These are phyloP conservation scores for Allantophomopsis lycopodina DNA, from an alignment of 2,329 filamentous ascomycete genomes.

Conservation along the genomic window DNA sequence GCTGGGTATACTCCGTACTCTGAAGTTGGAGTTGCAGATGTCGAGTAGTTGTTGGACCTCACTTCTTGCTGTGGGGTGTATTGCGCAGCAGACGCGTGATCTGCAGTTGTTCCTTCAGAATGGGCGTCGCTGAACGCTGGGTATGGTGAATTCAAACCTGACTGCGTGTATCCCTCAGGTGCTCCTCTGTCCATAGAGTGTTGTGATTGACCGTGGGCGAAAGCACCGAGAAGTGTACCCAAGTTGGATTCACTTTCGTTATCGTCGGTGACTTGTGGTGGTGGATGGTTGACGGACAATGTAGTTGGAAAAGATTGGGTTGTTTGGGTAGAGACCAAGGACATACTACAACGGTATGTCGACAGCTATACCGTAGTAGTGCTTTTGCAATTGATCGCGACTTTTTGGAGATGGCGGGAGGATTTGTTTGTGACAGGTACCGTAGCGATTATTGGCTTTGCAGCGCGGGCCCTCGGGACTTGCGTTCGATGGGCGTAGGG, in stretches of 20 bases:
- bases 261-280: conserved; percentile 1
- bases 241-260: conserved; percentile 14
- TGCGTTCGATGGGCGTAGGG: background rate
- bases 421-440: background rate
- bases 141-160: conserved; percentile 72
- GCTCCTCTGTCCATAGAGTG: conserved; percentile 45
- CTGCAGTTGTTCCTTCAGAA: conserved; percentile 78
- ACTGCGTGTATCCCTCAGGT: conserved; percentile 63
- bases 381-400: background rate
- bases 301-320: conserved; percentile 4
- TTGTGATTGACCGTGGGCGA: conserved; percentile 12
- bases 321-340: conserved; percentile 17
- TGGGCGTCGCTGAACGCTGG: conserved; percentile 52
- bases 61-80: conserved; percentile 75
- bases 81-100: conserved; percentile 87
- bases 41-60: conserved; percentile 39
- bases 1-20: conserved; percentile 73
- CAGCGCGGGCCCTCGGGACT: background rate
- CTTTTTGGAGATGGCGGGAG: background rate
- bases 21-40: conserved; percentile 72
- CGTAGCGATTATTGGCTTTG: background rate
- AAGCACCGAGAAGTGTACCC: conserved; percentile 16
- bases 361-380: background rate
- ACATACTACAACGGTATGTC: conserved; percentile 15
- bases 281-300: conserved; percentile 1